These are phyloP conservation scores for Boeremia exigua DNA, from an alignment of 2,329 filamentous ascomycete species.

Conservation along the genomic window DNA sequence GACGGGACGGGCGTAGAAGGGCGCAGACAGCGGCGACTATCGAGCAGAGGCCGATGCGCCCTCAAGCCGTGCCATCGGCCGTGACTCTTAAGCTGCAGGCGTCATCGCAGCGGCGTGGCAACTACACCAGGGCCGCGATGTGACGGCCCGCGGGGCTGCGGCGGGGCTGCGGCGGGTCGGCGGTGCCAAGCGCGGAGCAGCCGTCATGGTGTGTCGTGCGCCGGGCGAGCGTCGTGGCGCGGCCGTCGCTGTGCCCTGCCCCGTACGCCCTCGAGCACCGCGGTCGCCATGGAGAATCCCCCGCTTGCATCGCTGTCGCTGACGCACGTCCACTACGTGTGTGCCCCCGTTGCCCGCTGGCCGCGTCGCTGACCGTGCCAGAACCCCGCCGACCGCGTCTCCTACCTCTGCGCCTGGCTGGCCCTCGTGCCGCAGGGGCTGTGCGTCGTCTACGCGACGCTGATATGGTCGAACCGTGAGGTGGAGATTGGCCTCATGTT, in stretches of 20 bases:
- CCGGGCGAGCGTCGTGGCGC: background rate
- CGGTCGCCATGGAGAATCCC: constrained; percentile 53
- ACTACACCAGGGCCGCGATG: too few relatives aligned
- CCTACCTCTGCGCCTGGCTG: constrained; percentile 89
- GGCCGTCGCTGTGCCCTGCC: too few relatives aligned
- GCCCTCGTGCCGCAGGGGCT: constrained; percentile 92
- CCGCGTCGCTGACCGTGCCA: constrained; percentile 50
- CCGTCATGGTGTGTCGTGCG: background rate
- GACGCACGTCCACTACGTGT: constrained; percentile 94
- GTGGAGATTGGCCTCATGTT: constrained; percentile 90
- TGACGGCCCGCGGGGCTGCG: too few relatives aligned
- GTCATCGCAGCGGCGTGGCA: too few relatives aligned
- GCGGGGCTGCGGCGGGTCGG: too few relatives aligned
- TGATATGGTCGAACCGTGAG: constrained; percentile 91
- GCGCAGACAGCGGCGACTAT: constrained; percentile 18
- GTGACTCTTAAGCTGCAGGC: background rate
- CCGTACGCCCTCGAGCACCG: background rate
- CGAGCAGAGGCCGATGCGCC: constrained; percentile 16
- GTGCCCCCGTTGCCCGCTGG: constrained; percentile 32
- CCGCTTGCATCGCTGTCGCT: constrained; percentile 88
- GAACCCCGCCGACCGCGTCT: constrained; percentile 85
- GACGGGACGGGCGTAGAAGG: background rate
- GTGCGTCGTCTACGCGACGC: constrained; percentile 85
- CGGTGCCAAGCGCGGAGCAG: too few relatives aligned
- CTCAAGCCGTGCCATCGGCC: constrained; percentile 23